These are phyloP conservation scores for Xylariaceae sp. DNA, from an alignment of 2,329 filamentous ascomycete genomes.

Conservation along the genomic window DNA sequence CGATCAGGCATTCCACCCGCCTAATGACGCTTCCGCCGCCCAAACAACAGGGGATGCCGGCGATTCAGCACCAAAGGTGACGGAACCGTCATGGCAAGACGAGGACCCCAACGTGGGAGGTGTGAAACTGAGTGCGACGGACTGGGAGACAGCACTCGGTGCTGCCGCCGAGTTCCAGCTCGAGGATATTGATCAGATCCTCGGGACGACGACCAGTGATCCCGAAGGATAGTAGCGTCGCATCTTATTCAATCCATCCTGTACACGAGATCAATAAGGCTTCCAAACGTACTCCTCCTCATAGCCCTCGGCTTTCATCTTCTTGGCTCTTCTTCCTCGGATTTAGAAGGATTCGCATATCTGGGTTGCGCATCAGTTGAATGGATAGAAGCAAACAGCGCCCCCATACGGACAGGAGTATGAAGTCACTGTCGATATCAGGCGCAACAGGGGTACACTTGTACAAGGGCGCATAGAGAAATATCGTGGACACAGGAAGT, in stretches of 20 bases:
- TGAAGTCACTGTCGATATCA: background rate
- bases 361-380: background rate
- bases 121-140: conserved; percentile 14
- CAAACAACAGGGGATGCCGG: conserved; percentile 10
- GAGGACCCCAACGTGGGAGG: conserved; percentile 6
- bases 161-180: conserved; percentile 20
- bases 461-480: background rate
- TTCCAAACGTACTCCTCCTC: background rate
- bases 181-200: conserved; percentile 24
- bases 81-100: conserved; percentile 21
- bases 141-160: conserved; percentile 24
- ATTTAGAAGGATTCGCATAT: background rate
- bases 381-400: background rate
- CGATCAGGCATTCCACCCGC: conserved; percentile 16
- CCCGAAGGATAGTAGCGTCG: conserved; percentile 11
- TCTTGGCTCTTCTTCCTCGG: background rate
- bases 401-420: background rate
- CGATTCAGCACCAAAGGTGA: background rate
- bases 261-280: background rate
- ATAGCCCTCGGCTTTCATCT: background rate
- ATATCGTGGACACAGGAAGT: background rate
- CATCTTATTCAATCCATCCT: background rate
- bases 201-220: conserved; percentile 25
- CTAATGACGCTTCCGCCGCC: conserved; percentile 1
- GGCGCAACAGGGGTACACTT: background rate